Base-by-base conservation (phyloP, 2,329 filamentous ascomycete species). In the Colletotrichum incanum region DNA sequence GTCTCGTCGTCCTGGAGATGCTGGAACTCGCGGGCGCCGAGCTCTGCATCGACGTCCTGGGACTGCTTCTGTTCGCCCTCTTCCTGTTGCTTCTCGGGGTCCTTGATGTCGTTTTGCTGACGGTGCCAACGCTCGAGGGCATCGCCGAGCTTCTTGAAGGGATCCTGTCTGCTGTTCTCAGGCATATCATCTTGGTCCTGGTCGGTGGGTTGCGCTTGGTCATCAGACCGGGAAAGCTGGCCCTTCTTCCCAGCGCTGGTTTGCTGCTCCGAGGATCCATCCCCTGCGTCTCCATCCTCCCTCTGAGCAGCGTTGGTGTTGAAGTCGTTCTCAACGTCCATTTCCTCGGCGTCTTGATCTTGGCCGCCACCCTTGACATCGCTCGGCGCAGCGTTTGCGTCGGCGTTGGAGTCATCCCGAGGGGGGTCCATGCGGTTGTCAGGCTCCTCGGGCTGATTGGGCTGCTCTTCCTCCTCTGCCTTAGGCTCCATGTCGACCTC, bases 81-180 rank as follows among this genome's bases (percentile, higher is more conserved):
- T 26, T 81, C 82, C 65, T 91, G 83, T 47, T 88, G 84, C 61
- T 89, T 83, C 65, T 90, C 85, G 2, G 88, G 84, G 70, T 93
- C 88, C 79, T 89, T 85, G 76, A 99, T 98, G 73, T 98, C 93
- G 58, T 90, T 90, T 77, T 97, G 94, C 78, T 95, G 94, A 71
- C 94, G 90, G 81, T 98, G 95, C 94, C 95, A 99, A 76, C 93
- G 91, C 80, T 98, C 95, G 41, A 99, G 87, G 7, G 94, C 93
- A 83, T 99, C 95, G 28, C 96, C 96, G 39, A 99, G 89, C 79
- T 98, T 97, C 84, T 96, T 96, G 87, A 98, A 98, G 1, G 95
- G 93, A 76, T 96, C 91, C 56, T 86, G 84, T 63, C 89, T 81
- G 6, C 79, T 77, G 75, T 86, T 82, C 49, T 82, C 83, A 65